These are phyloP conservation scores for Lumnitzera racemosa DNA, from an alignment of 345 rosid species.

Conservation along the genomic window DNA sequence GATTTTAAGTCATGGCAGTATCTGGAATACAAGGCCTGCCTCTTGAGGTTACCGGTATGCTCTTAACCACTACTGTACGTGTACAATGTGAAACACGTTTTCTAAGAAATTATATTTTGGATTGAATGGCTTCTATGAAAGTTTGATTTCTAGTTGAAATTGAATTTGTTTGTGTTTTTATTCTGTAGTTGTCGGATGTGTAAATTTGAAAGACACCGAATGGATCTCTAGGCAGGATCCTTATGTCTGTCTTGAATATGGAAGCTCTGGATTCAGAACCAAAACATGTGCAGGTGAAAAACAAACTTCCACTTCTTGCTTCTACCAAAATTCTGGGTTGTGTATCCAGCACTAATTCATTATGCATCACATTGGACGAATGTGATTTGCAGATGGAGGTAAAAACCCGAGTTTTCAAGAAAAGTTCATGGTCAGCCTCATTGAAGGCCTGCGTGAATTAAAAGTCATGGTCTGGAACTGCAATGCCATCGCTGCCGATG, in stretches of 20 bases:
- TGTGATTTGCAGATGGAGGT: constrained; percentile 30
- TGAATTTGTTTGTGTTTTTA: neutral
- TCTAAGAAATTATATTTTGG: no score
- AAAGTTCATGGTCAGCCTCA: constrained; percentile 34
- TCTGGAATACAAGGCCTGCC: constrained; percentile 48
- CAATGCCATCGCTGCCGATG: constrained; percentile 36
- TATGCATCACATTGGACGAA: neutral
- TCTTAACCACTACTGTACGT: neutral
- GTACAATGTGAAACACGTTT: no score
- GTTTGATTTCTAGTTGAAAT: no score
- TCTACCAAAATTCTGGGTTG: neutral
- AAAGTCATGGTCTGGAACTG: constrained; percentile 37
- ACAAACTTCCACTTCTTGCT: neutral
- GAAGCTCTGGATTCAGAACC: constrained; percentile 37
- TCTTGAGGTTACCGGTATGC: constrained; percentile 47
- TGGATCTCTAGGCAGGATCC: constrained; percentile 76
- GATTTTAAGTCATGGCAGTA: constrained; percentile 14
- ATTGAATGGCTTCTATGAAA: no score
- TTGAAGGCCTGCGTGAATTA: constrained; percentile 45
- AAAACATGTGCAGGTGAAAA: constrained; percentile 57
- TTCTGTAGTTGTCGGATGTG: constrained; percentile 50
- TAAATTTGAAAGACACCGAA: constrained; percentile 62
- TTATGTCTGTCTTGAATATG: constrained; percentile 53
- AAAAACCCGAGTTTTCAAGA: constrained; percentile 48
- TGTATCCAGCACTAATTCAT: neutral